Evolutionary conservation across 306 rosid genomes (phyloP), one percentile per base, ranked within the genome.

Genomic region (Cicer cuneatum): DNA sequence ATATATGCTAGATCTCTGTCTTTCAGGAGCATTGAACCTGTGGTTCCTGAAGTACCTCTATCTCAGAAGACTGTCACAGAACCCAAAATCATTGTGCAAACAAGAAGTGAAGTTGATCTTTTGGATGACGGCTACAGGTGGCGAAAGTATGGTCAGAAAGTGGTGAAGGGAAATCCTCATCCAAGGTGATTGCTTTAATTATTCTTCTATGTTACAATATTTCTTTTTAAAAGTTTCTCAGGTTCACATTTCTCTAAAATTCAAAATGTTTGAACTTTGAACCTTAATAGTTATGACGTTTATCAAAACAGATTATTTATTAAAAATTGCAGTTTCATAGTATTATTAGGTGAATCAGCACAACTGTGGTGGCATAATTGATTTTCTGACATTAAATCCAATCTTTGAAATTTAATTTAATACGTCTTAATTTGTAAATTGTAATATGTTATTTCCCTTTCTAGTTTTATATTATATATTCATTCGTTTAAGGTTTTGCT

Each of bases 141-240:
- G 98, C 88, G 98, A 74, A 94, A 94, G 84, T 95, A 92, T 66
- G 99, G 99, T 33, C 99, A 95, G 77, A 95, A 95, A 84, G 94
- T 95, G 75, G 99, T 95, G 41, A 95, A 95, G 82, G 99, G 99
- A 76, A 95, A 95, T 77, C 97, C 98, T 84, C 90, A 95, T 80
- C 99, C 99, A 35, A 95, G 99, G 99, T 95, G 80, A 61, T 39
- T n/a, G 53, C 66, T 73, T 75, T 18, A 19, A 72, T 60, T 42
- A 38, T 69, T 71, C 63, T 66, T 62, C 49, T 56, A 5, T 78
- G 78, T 24, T 41, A 38, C 48, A 45, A 18, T 73, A 33, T 73
- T 37, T 62, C 47, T 29, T 83, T 54, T 60, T 62, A 5, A 11
- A 47, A 42, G 66, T 46, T 13, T 80, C 53, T 35, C 62, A 59